Conservation (phyloP, 2,329 filamentous ascomycete species). For the Verticillium nonalfalfae region DNA sequence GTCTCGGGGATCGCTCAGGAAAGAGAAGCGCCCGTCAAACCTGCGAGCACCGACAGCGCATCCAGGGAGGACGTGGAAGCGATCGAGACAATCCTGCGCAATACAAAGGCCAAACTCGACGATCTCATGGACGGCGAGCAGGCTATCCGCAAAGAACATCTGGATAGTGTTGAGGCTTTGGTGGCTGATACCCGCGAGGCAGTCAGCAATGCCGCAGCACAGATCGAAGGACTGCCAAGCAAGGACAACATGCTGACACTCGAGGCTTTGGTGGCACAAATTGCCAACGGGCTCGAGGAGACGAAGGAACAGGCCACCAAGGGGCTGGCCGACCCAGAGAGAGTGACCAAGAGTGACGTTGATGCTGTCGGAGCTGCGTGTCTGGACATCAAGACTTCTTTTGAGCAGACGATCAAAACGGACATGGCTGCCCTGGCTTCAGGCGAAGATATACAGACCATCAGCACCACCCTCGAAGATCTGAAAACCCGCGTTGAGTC, state of each 20-base stretch:
- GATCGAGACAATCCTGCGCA: constrained; percentile 83
- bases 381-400: constrained; percentile 73
- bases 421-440: constrained; percentile 66
- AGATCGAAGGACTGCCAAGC: constrained; percentile 63
- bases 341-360: constrained; percentile 74
- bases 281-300: constrained; percentile 71
- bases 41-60: constrained; percentile 38
- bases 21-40: constrained; percentile 11
- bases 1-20: constrained; percentile 25
- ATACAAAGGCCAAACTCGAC: constrained; percentile 83
- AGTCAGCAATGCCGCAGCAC: constrained; percentile 58
- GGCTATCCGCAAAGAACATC: constrained; percentile 58
- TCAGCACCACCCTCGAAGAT: constrained; percentile 62
- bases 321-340: constrained; percentile 51
- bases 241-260: constrained; percentile 75
- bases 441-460: constrained; percentile 67
- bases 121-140: constrained; percentile 70
- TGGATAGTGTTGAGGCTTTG: constrained; percentile 58
- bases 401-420: constrained; percentile 67
- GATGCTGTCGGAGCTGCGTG: constrained; percentile 76
- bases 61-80: constrained; percentile 82
- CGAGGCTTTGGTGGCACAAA: constrained; percentile 71
- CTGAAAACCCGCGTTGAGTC: constrained; percentile 53
- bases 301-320: constrained; percentile 52
- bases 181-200: constrained; percentile 71